phyloP scores from a whole-genome alignment of 441 rosid genomes.

The Flueggea neowawraea region DNA sequence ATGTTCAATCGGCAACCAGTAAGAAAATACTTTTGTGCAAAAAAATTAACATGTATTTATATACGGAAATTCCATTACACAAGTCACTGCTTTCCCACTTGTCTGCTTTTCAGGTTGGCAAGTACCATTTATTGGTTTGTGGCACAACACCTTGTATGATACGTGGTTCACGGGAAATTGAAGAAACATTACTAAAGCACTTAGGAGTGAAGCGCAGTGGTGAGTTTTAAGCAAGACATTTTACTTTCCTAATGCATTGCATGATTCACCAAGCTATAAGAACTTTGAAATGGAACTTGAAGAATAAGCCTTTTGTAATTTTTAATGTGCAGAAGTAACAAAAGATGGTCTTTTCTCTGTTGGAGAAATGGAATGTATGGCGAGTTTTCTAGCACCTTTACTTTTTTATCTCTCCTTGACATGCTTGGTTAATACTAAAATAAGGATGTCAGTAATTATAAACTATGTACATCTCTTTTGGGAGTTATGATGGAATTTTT shows the following conservation, averaged over 20 bases:
- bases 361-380: constrained; percentile 99
- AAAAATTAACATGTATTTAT: too few relatives aligned
- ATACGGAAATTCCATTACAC: too few relatives aligned
- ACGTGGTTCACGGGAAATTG: constrained; percentile 91
- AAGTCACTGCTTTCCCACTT: constrained; percentile 9
- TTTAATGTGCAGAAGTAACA: constrained; percentile 70
- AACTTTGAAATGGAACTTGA: not conserved
- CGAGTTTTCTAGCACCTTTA: constrained; percentile 22
- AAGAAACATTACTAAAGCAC: constrained; percentile 82
- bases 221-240: constrained; percentile 21
- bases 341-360: constrained; percentile 98
- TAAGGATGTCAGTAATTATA: too few relatives aligned
- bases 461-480: too few relatives aligned
- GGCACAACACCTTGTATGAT: constrained; percentile 99
- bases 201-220: constrained; percentile 98
- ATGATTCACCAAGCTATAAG: not conserved
- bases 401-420: not conserved
- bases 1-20: constrained; percentile 96
- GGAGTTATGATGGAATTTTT: too few relatives aligned
- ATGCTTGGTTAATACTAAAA: too few relatives aligned
- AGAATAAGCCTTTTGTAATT: not conserved
- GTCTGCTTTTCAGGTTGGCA: constrained; percentile 68
- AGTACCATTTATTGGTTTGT: constrained; percentile 96
- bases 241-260: constrained; percentile 7
- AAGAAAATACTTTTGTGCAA: constrained; percentile 17